Evolutionary conservation across 768 basidiomycete species (phyloP).

Genomic region (Boletus rubroflammeus): DNA sequence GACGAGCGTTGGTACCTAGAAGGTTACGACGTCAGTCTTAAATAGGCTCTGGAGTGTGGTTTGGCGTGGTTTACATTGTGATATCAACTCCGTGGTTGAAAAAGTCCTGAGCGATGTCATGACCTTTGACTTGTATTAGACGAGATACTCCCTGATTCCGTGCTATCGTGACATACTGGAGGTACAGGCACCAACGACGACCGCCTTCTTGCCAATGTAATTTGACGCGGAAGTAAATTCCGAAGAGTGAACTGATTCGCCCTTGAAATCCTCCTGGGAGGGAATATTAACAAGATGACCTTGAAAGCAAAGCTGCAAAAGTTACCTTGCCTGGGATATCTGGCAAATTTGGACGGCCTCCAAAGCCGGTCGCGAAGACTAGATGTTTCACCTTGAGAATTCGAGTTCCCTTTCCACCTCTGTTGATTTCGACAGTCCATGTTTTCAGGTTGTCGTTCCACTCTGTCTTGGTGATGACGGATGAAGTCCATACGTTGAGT

Average conservation of each 20-base stretch:
- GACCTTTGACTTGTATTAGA: slow-evolving; percentile 21
- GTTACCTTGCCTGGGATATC: slow-evolving; percentile 41
- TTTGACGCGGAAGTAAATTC: slow-evolving; percentile 46
- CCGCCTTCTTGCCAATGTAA: slow-evolving; percentile 58
- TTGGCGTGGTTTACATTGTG: slow-evolving; percentile 19
- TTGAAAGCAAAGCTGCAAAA: background rate
- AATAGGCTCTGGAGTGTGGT: background rate
- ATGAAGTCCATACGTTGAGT: slow-evolving; percentile 60
- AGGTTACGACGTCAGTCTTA: background rate
- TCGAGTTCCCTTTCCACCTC: slow-evolving; percentile 31
- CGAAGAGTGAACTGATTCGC: slow-evolving; percentile 50
- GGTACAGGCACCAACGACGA: slow-evolving; percentile 67
- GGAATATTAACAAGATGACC: background rate
- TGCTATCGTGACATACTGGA: slow-evolving; percentile 39
- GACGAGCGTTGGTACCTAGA: slow-evolving; percentile 26
- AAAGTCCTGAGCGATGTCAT: slow-evolving; percentile 39
- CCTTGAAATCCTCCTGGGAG: slow-evolving; percentile 48
- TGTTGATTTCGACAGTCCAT: slow-evolving; percentile 45
- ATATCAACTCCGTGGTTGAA: slow-evolving; percentile 29
- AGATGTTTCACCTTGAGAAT: slow-evolving; percentile 46
- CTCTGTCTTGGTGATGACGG: slow-evolving; percentile 36
- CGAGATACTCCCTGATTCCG: background rate
- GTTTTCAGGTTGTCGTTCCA: slow-evolving; percentile 37
- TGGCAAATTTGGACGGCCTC: slow-evolving; percentile 44
- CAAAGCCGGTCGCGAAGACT: slow-evolving; percentile 54